Evolutionary conservation across 352 stramenopile genomes (phyloP).

Genomic region (Globisporangium nagaii): DNA sequence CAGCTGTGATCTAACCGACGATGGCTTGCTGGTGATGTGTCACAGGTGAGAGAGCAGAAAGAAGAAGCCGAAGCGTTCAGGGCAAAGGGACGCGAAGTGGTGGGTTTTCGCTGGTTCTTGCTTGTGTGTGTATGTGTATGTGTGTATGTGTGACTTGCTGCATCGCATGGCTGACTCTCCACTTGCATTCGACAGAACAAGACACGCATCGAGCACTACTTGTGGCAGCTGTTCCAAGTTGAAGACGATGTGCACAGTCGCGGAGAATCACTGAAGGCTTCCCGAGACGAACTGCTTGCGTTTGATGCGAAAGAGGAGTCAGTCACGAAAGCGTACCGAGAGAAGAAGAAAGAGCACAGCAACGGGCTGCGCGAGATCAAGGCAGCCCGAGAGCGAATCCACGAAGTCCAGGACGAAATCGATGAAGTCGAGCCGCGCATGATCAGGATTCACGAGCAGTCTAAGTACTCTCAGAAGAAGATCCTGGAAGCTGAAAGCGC

Average conservation of each 20-base stretch:
- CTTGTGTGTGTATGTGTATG: too few relatives aligned
- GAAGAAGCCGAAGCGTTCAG: slow-evolving; percentile 88
- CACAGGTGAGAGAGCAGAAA: slow-evolving; percentile 92
- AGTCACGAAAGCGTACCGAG: slow-evolving; percentile 36
- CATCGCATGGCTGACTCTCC: too few relatives aligned
- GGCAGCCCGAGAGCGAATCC: slow-evolving; percentile 56
- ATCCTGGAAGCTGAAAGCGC: slow-evolving; percentile 41
- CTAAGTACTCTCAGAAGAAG: slow-evolving; percentile 77
- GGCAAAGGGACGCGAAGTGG: slow-evolving; percentile 59
- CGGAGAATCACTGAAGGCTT: slow-evolving; percentile 63
- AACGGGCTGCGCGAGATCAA: slow-evolving; percentile 52
- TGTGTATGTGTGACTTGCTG: too few relatives aligned
- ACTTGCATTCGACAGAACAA: slow-evolving; percentile 26
- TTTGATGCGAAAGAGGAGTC: slow-evolving; percentile 48
- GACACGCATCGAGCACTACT: slow-evolving; percentile 89
- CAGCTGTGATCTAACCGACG: too few relatives aligned
- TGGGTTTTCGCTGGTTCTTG: slow-evolving; percentile 17
- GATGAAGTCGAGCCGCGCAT: slow-evolving; percentile 68
- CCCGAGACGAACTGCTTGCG: slow-evolving; percentile 34
- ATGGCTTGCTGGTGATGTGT: background rate
- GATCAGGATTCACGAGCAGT: slow-evolving; percentile 86
- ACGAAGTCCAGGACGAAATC: slow-evolving; percentile 81
- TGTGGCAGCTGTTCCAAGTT: slow-evolving; percentile 96
- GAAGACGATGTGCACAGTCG: slow-evolving; percentile 84
- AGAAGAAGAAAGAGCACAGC: slow-evolving; percentile 74